These are phyloP conservation scores for Fusarium incarnatum DNA, from an alignment of 2,329 filamentous ascomycete genomes.

Conservation along the genomic window DNA sequence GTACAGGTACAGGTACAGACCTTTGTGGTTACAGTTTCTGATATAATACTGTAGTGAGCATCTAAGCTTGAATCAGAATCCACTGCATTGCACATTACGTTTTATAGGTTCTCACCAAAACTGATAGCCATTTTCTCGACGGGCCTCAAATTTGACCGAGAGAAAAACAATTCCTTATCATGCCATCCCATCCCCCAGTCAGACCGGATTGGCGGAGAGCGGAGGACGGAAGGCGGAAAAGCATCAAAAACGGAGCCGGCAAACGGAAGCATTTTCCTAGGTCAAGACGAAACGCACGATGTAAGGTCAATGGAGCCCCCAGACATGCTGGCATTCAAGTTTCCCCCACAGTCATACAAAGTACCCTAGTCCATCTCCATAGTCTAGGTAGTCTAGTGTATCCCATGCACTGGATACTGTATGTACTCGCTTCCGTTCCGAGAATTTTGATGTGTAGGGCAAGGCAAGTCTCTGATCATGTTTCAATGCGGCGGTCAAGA, in stretches of 20 bases:
- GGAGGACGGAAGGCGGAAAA: neutral
- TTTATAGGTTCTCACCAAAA: constrained; percentile 13
- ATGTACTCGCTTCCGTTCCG: constrained; percentile 28
- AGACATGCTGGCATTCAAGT: constrained; percentile 23
- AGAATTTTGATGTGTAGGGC: neutral
- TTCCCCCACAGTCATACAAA: constrained; percentile 21
- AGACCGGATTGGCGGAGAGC: constrained; percentile 16
- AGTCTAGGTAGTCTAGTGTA: constrained; percentile 2
- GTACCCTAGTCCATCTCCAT: constrained; percentile 15
- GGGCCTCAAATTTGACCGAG: constrained; percentile 17
- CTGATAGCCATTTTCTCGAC: neutral
- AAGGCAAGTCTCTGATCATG: constrained; percentile 2
- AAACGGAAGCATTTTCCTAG: constrained; percentile 32
- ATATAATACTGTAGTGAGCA: neutral
- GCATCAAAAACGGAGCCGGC: constrained; percentile 13
- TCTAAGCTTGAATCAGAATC: neutral
- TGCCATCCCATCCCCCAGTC: constrained; percentile 8
- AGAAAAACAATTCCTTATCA: constrained; percentile 25
- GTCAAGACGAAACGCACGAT: constrained; percentile 34
- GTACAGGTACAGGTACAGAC: neutral
- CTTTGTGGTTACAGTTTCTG: neutral
- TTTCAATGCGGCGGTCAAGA: constrained; percentile 26
- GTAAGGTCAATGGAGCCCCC: constrained; percentile 33
- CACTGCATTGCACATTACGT: neutral
- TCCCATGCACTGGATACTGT: constrained; percentile 20